Base-by-base conservation (phyloP, 441 rosid genomes). In the Populus hybrid region DNA sequence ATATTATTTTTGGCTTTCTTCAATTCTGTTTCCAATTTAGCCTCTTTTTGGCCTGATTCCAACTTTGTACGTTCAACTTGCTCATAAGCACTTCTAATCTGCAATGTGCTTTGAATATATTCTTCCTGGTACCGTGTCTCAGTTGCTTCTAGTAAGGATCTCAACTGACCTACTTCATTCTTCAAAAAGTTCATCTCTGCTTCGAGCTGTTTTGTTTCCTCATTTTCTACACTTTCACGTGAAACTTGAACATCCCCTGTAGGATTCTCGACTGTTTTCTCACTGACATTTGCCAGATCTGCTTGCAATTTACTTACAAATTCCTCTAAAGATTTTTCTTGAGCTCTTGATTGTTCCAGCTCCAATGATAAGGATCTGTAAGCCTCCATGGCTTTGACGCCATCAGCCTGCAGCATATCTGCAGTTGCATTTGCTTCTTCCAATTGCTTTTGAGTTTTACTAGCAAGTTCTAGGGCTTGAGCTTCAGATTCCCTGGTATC, bases 111-210 rank as follows among this genome's bases (percentile, higher is more conserved):
- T 40, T 81, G 95, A 46, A 94, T 90, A 76, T 93, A 91, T 83
- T 93, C 97, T 81, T 92, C 97, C 61, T 94, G 95, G 81, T 91
- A 92, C 83, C 94, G 85, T 23, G 83, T 79, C 86, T 96, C 99
- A 35, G 93, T 87, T 18, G 88, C 90, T 83, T 90, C 96, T 21
- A 94, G 78, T 36, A 90, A 94, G 40, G 92, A 87, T 85, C 86
- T 88, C 82, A 93, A 74, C 24, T 90, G 95, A 34, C 78, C 80
- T 78, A 88, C 84, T 88, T 93, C 98, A 40, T 73, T 70, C 74
- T 88, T 89, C 70, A 92, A 85, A 65, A 20, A 65, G 75, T 85
- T 80, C 46, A 85, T 85, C 82, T 93, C 98, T 35, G 78, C 82
- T 75, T 88, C 85, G 16, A 95, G 90, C 85, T 86, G 84, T 72